Percentiles rank a stretch among this genome's conserved stretches.
Conservation (phyloP, 306 rosid species). For the Trichosanthes cucumerina region DNA sequence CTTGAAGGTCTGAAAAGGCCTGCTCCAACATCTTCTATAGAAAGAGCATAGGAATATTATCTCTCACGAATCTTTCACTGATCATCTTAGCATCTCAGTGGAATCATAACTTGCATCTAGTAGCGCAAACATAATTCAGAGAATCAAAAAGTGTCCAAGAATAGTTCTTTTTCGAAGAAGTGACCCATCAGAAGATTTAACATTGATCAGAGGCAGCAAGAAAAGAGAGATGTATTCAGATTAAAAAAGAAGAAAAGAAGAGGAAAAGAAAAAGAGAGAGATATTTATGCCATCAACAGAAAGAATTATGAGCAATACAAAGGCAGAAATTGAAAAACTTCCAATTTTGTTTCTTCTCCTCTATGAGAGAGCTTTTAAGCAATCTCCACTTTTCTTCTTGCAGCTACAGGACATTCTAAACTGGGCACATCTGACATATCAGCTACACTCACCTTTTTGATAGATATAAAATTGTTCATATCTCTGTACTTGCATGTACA, state of each 20-base stretch:
- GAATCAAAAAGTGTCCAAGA: not conserved
- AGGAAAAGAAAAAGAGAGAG: not conserved
- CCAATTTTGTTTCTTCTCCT: not conserved
- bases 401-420: not conserved
- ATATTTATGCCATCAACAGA: not conserved
- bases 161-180: not conserved
- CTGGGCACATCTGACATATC: not conserved
- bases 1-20: not conserved
- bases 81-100: not conserved
- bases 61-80: not conserved
- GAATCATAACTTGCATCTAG: not conserved
- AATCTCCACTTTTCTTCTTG: not conserved
- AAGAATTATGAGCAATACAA: not conserved
- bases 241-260: not conserved
- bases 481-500: not conserved
- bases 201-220: not conserved
- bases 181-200: constrained; percentile 1
- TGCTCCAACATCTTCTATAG: not conserved
- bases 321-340: not conserved
- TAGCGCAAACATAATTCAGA: not conserved
- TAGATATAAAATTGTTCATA: not conserved
- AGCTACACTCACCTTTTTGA: not conserved
- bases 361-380: not conserved
- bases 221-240: not conserved
- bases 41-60: not conserved